Percentiles rank a stretch among this genome's conserved stretches.
Conservation (phyloP, 345 rosid species). For the Populus euphratica region DNA sequence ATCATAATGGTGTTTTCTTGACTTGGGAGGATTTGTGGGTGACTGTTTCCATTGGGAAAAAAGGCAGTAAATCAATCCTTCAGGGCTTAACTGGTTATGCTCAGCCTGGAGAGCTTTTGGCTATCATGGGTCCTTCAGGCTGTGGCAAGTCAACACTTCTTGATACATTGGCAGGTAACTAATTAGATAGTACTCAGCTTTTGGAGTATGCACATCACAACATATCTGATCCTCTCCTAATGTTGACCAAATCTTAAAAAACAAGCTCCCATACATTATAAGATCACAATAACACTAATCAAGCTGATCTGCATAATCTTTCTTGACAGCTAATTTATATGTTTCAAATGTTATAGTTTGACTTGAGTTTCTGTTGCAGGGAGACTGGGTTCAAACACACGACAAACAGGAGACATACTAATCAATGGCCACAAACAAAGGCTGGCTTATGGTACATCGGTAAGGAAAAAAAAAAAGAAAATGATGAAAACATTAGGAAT, state of each 20-base stretch:
- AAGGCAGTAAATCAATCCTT: slow-evolving; percentile 6
- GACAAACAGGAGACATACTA: slow-evolving; percentile 18
- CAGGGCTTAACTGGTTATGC: slow-evolving; percentile 28
- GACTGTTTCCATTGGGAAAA: slow-evolving; percentile 6
- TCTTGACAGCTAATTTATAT: no score
- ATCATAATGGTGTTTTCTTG: slow-evolving; percentile 14
- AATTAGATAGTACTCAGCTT: no score
- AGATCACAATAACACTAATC: no score
- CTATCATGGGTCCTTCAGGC: slow-evolving; percentile 29
- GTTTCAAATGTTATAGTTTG: no score
- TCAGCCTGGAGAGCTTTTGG: slow-evolving; percentile 24
- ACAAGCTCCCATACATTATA: no score
- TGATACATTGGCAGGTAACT: slow-evolving; percentile 22
- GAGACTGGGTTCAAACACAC: slow-evolving; percentile 9
- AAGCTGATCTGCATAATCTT: no score
- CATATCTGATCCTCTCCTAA: no score
- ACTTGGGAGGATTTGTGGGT: slow-evolving; percentile 24
- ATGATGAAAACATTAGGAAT: background rate
- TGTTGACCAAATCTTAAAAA: no score
- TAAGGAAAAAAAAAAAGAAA: background rate
- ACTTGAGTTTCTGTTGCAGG: slow-evolving; percentile 6
- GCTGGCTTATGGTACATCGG: slow-evolving; percentile 21
- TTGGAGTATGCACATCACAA: no score
- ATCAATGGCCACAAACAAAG: slow-evolving; percentile 21
- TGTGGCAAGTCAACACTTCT: slow-evolving; percentile 32